A percentile compares a stretch with the other conserved stretches of the same genome.
phyloP scores from a whole-genome alignment of 2,329 filamentous ascomycete species.

The Hypoxylon rubiginosum region DNA sequence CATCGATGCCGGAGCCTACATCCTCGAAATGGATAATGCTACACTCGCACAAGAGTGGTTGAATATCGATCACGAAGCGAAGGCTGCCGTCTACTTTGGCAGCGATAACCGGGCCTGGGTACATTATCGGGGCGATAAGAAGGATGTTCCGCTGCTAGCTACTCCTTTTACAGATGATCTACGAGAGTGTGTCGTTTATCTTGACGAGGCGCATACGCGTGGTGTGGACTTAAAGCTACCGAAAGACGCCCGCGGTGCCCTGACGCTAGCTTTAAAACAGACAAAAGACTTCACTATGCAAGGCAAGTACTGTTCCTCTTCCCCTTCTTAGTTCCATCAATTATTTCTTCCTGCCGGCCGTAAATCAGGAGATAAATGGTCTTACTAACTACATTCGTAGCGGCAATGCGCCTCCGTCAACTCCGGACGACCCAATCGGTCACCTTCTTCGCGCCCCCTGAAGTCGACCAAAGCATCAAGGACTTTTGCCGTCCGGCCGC shows the following conservation, averaged over 20 bases:
- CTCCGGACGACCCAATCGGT: constrained; percentile 68
- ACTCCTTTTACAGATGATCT: constrained; percentile 68
- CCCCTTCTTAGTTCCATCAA: neutral
- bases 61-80: constrained; percentile 56
- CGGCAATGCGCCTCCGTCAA: constrained; percentile 75
- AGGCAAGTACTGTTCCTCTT: constrained; percentile 57
- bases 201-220: constrained; percentile 71
- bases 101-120: constrained; percentile 61
- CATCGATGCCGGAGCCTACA: constrained; percentile 74
- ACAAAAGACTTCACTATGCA: constrained; percentile 74
- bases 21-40: constrained; percentile 72
- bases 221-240: constrained; percentile 73
- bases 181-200: constrained; percentile 66
- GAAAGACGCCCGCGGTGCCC: constrained; percentile 59
- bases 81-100: constrained; percentile 68
- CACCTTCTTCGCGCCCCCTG: constrained; percentile 68
- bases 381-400: constrained; percentile 51
- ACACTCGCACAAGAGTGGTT: constrained; percentile 66
- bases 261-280: constrained; percentile 69
- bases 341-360: neutral
- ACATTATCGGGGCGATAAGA: constrained; percentile 52
- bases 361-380: neutral
- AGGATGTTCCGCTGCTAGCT: constrained; percentile 60
- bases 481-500: constrained; percentile 56
- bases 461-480: constrained; percentile 72